These are phyloP conservation scores for Bothriochloa decipiens DNA, from an alignment of 176 grass and related monocot genomes.

Conservation along the genomic window DNA sequence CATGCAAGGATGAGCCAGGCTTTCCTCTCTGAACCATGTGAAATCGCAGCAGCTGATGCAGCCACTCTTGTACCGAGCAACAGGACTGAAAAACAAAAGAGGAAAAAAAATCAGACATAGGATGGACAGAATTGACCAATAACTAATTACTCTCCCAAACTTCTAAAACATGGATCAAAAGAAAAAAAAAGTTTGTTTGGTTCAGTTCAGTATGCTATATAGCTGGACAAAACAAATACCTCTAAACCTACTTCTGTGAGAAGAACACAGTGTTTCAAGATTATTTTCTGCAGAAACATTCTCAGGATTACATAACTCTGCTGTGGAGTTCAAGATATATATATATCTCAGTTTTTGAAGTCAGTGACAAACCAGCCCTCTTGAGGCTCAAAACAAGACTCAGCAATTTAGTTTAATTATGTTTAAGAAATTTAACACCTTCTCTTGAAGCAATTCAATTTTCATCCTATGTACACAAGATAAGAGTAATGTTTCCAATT, in stretches of 20 bases:
- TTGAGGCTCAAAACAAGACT: background rate
- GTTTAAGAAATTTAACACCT: background rate
- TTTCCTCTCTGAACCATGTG: constrained; percentile 65
- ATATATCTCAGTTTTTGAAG: background rate
- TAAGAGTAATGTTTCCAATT: background rate
- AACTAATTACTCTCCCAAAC: background rate
- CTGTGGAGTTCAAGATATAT: background rate
- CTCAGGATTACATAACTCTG: background rate
- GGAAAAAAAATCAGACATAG: background rate
- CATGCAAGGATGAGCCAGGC: constrained; percentile 93
- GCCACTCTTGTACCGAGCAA: constrained; percentile 88
- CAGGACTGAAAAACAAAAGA: constrained; percentile 56
- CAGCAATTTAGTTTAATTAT: background rate
- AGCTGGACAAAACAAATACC: background rate
- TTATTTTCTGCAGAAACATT: background rate
- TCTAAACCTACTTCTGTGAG: background rate
- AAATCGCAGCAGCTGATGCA: constrained; percentile 71
- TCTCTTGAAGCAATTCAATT: background rate
- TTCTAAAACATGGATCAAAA: background rate
- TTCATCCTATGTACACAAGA: background rate
- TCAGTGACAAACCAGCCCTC: background rate
- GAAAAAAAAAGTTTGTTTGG: background rate
- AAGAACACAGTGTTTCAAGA: background rate
- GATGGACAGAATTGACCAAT: background rate
- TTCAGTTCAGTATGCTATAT: background rate